Conservation (phyloP, 108 stramenopile genomes). For the Schizochytrium sp. region DNA sequence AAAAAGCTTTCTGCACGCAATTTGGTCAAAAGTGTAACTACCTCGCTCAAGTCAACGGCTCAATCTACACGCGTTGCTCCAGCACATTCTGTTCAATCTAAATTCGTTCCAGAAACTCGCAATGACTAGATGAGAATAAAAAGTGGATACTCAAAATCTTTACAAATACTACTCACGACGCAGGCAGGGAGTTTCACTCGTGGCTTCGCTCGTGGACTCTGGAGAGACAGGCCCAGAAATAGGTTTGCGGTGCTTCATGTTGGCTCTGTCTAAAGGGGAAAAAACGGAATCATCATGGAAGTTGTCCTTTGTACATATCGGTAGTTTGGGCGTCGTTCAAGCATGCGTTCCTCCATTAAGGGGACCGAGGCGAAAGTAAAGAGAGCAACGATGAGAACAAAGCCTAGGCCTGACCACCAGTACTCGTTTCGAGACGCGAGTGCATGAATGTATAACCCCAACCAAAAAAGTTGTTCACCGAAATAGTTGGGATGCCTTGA, state of each 20-base stretch:
- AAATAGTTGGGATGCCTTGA: constrained; percentile 62
- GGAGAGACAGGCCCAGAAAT: not conserved
- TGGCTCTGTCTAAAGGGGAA: not conserved
- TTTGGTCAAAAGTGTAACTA: not conserved
- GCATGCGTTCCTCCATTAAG: constrained; percentile 9
- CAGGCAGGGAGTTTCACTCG: no score
- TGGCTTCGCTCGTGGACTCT: no score
- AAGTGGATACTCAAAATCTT: no score
- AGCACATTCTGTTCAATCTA: no score
- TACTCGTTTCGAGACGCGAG: not conserved
- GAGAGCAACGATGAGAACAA: constrained; percentile 33
- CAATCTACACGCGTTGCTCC: no score
- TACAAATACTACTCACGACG: no score
- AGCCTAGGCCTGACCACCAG: constrained; percentile 65
- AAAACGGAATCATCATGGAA: not conserved
- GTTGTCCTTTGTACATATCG: not conserved
- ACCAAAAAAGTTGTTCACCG: constrained; percentile 50
- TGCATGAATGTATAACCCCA: not conserved
- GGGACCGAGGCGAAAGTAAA: not conserved
- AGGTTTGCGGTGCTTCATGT: no score
- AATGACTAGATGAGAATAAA: no score
- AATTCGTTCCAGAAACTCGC: no score
- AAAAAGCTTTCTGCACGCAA: not conserved
- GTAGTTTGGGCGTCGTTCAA: not conserved
- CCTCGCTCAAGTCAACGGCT: not conserved